Evolutionary conservation across 345 rosid species (phyloP).

Genomic region (Noccaea caerulescens): DNA sequence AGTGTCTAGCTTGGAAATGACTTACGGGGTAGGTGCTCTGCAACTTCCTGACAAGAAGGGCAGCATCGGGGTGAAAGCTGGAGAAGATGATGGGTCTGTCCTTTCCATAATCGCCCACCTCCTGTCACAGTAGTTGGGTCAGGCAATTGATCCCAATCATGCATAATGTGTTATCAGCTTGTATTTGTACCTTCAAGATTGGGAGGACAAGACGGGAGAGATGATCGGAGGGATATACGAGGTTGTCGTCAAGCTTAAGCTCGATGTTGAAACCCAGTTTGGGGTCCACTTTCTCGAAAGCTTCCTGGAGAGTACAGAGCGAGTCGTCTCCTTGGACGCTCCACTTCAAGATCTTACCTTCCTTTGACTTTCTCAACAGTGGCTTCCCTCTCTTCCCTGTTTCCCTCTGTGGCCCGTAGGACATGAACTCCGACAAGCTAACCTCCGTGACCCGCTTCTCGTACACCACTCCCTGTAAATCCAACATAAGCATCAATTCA

Average conservation of each 20-base stretch:
- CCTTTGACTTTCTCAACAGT: slow-evolving; percentile 70
- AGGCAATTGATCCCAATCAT: neutral
- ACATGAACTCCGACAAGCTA: slow-evolving; percentile 63
- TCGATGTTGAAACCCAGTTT: slow-evolving; percentile 87
- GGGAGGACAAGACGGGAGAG: slow-evolving; percentile 66
- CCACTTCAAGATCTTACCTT: slow-evolving; percentile 75
- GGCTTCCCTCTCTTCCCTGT: slow-evolving; percentile 55
- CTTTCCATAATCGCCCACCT: slow-evolving; percentile 59
- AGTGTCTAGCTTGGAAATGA: neutral
- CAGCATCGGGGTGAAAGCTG: slow-evolving; percentile 94
- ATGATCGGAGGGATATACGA: slow-evolving; percentile 62
- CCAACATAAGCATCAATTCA: too few species aligned
- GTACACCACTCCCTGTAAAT: slow-evolving; percentile 61
- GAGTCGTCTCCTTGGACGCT: slow-evolving; percentile 72
- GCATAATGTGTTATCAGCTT: neutral
- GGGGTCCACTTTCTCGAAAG: slow-evolving; percentile 72
- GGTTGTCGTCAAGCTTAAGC: slow-evolving; percentile 82
- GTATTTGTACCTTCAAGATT: slow-evolving; percentile 53
- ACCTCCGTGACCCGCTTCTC: slow-evolving; percentile 87
- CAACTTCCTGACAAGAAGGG: slow-evolving; percentile 65
- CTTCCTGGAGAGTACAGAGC: slow-evolving; percentile 77
- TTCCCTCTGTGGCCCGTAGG: slow-evolving; percentile 76
- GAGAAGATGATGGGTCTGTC: slow-evolving; percentile 83
- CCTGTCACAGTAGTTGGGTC: slow-evolving; percentile 41
- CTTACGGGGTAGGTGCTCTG: slow-evolving; percentile 84